These are phyloP conservation scores for Aristolochia fimbriata DNA, from an alignment of 164 flowering plant species.

Conservation along the genomic window DNA sequence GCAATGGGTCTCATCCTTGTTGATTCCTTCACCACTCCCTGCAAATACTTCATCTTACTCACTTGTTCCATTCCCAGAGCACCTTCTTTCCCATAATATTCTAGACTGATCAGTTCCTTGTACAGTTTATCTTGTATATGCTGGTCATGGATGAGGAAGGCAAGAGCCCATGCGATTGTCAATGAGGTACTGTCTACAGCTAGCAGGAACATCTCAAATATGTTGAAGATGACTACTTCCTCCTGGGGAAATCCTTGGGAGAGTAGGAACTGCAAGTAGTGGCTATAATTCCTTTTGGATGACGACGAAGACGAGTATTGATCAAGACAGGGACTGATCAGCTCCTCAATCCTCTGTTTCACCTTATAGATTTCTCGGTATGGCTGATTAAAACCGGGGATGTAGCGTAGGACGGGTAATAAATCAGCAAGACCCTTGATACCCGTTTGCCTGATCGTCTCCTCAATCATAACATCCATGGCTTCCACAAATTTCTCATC, in stretches of 20 bases:
- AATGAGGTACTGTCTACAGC: conserved; percentile 12
- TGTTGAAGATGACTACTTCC: conserved; percentile 4
- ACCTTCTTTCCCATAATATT: neutral
- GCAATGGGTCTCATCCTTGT: conserved; percentile 10
- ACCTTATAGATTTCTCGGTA: conserved; percentile 1
- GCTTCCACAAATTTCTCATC: conserved; percentile 1
- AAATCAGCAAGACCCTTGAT: neutral
- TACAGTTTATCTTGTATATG: conserved; percentile 8
- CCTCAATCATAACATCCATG: conserved; percentile 8
- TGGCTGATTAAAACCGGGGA: conserved; percentile 6
- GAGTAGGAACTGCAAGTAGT: conserved; percentile 14
- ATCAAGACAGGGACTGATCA: conserved; percentile 3
- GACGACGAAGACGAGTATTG: neutral
- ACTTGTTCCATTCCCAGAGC: neutral
- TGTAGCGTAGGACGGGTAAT: neutral
- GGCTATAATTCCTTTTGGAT: neutral
- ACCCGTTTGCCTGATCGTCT: conserved; percentile 2
- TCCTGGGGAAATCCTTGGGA: conserved; percentile 3
- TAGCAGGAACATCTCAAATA: conserved; percentile 12
- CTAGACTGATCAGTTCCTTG: conserved; percentile 1
- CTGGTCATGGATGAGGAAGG: conserved; percentile 5
- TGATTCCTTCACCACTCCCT: conserved; percentile 12
- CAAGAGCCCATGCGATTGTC: conserved; percentile 13
- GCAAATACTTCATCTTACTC: conserved; percentile 9
- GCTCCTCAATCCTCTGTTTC: conserved; percentile 5